Evolutionary conservation across 2,329 filamentous ascomycete species (phyloP), one percentile per base, ranked within the genome.

Genomic region (Akanthomyces uredinophilus): DNA sequence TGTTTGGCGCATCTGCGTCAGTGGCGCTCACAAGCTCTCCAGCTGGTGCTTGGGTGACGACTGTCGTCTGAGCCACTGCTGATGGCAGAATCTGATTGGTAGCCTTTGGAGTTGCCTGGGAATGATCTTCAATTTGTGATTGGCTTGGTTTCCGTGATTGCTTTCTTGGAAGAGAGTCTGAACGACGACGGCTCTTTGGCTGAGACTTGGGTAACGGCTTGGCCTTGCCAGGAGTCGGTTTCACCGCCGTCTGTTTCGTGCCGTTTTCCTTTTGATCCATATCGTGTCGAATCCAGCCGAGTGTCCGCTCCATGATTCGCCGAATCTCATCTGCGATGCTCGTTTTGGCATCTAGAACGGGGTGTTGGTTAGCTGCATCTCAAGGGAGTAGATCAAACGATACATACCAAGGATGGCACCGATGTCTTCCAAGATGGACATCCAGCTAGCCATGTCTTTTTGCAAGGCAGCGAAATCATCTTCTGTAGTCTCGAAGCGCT

Each of bases 391-490:
- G 44, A 8, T 20, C 16, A 27, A 22, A 1, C 1, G 29, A 60
- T 43, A 78, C 81, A 73, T 78, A 90, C 89, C 88, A 47, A 91
- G 74, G n/a, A 91, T 75, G 44, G 78, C 76, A 22, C 87, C 85
- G 53, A 87, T 85, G 62, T 91, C 87, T 32, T 81, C 81, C 65
- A 94, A 81, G 47, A 93, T 83, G 39, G 80, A 79, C 53, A 91
- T 76, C 87, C 90, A 93, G 24, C 79, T 74, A 37, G 83, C 80
- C 87, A 92, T 92, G 59, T 92, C 88, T 10, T 78, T 74, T 64
- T 82, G 82, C 55, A 94, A 75, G n/a, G 74, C 74, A 18, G 80
- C 77, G 59, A 92, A 75, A 62, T 90, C 85, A 1, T 79, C 78
- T 0, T 79, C 74, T 0, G 83, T 85, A 13, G 85, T 83, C 11